These are phyloP conservation scores for Dactylonectria estremocensis DNA, from an alignment of 2,329 filamentous ascomycete species.

Conservation along the genomic window DNA sequence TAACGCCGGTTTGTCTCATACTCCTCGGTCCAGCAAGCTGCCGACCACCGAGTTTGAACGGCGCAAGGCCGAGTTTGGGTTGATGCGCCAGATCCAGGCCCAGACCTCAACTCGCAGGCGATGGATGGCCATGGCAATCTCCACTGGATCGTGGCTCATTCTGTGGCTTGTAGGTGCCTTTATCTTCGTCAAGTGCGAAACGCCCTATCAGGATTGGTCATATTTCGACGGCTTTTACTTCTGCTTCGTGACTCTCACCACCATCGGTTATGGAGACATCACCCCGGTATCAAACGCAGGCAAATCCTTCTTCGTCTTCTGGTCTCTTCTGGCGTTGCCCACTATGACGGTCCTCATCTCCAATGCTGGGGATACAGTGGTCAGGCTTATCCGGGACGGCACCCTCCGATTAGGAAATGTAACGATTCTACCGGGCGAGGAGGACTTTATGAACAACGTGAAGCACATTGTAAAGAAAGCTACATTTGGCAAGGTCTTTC, in stretches of 20 bases:
- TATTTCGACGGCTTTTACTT: constrained; percentile 92
- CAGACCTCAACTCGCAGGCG: constrained; percentile 75
- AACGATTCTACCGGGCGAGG: constrained; percentile 73
- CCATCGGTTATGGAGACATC: constrained; percentile 89
- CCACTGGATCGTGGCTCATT: constrained; percentile 76
- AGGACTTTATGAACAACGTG: constrained; percentile 61
- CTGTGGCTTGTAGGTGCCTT: constrained; percentile 87
- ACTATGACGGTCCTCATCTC: constrained; percentile 90
- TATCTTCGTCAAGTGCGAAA: constrained; percentile 75
- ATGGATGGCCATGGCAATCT: constrained; percentile 82
- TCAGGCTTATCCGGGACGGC: constrained; percentile 71
- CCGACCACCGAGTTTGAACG: constrained; percentile 67
- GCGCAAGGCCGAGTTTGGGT: constrained; percentile 79
- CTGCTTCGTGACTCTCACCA: constrained; percentile 85
- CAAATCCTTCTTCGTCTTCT: constrained; percentile 92
- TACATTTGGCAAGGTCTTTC: constrained; percentile 61
- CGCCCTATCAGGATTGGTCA: constrained; percentile 71
- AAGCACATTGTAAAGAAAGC: constrained; percentile 61
- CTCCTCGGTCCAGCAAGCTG: constrained; percentile 24
- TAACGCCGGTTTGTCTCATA: constrained; percentile 29
- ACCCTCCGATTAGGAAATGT: constrained; percentile 71
- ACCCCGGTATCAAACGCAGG: constrained; percentile 84
- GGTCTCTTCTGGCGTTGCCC: constrained; percentile 88
- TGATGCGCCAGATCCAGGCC: constrained; percentile 86
- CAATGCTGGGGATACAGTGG: constrained; percentile 87